These are phyloP conservation scores for Collybia sordida DNA, from an alignment of 768 basidiomycete genomes.

Conservation along the genomic window DNA sequence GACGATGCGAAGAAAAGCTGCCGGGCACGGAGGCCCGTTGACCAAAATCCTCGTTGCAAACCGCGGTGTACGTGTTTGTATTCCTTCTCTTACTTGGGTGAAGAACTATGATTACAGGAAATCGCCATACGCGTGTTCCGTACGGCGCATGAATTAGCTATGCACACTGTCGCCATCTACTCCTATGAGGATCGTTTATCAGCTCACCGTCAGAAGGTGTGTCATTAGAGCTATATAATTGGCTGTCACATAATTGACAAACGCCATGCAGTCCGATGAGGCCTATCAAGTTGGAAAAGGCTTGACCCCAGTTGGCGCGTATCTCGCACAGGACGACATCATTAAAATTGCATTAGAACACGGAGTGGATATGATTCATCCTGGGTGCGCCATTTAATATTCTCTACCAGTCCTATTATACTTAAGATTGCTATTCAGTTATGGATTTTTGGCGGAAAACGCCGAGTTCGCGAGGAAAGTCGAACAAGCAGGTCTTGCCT, in stretches of 20 bases:
- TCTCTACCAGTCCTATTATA: no score
- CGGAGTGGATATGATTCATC: conserved; percentile 99
- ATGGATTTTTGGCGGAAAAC: conserved; percentile 98
- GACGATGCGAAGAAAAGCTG: conserved; percentile 87
- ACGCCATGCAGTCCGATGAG: conserved; percentile 81
- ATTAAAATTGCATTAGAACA: conserved; percentile 96
- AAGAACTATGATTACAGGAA: conserved; percentile 59
- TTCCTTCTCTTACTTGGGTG: conserved; percentile 5
- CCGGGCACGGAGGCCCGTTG: conserved; percentile 86
- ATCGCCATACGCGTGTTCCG: conserved; percentile 99
- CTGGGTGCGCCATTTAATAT: conserved; percentile 58
- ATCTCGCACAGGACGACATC: conserved; percentile 97
- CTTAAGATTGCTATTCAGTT: conserved; percentile 44
- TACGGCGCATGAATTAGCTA: conserved; percentile 96
- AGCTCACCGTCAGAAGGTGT: conserved; percentile 95
- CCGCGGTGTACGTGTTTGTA: conserved; percentile 68
- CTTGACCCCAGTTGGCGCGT: conserved; percentile 93
- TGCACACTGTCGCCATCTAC: conserved; percentile 99
- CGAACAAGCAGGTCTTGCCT: conserved; percentile 95
- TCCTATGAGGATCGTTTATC: conserved; percentile 95
- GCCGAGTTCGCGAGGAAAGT: conserved; percentile 97
- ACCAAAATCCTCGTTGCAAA: conserved; percentile 94
- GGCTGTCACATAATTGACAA: conserved; percentile 43
- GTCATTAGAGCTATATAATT: conserved; percentile 11
- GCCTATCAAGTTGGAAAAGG: conserved; percentile 98